Evolutionary conservation across 2,329 filamentous ascomycete genomes (phyloP), one percentile per base, ranked within the genome.

Genomic region (Neoarthrinium moseri): DNA sequence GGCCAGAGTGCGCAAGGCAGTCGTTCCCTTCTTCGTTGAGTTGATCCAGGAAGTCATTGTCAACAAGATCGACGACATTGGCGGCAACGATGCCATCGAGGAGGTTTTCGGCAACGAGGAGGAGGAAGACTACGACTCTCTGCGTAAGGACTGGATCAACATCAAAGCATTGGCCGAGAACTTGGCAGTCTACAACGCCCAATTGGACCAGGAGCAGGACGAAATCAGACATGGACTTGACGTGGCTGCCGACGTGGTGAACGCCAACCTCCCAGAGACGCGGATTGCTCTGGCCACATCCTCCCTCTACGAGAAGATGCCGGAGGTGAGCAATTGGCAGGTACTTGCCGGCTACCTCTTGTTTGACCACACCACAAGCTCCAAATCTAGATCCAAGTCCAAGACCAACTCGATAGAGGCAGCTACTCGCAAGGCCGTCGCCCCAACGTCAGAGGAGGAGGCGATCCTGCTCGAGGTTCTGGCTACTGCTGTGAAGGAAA

Each of bases 81-180:
- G 89, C 33, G 91, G 92, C 20, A 80, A 84, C 43, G 89, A 94
- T 54, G 78, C 73, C 1, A 71, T 96, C 7, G 82, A 89, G 36
- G 91, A 96, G 59, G 73, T 83, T 7, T 78, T 95, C 46, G 81
- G 83, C 7, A 81, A 81, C 2, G 77, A 80, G 29, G 80, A 88
- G n/a, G 84, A 87, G 13, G 86, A 91, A 11, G 86, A 91, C 53
- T 88, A 83, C 51, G 84, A 88, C 43, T 82, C 83, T 2, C 89
- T 91, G 3, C 84, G 87, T 50, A 75, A 83, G 36, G 86, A 87
- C 51, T 99, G 94, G 94, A 81, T 97, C 57, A 90, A 89, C 61
- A 82, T 95, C 61, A 99, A 97, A 68, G 92, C 87, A 54, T 75
- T 99, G 12, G 89, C 87, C 3, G 90, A 96, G 64, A 86, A 88